Evolutionary conservation across 2,329 filamentous ascomycete genomes (phyloP), one percentile per base, ranked within the genome.

Genomic region (Paecilomyces sp.): DNA sequence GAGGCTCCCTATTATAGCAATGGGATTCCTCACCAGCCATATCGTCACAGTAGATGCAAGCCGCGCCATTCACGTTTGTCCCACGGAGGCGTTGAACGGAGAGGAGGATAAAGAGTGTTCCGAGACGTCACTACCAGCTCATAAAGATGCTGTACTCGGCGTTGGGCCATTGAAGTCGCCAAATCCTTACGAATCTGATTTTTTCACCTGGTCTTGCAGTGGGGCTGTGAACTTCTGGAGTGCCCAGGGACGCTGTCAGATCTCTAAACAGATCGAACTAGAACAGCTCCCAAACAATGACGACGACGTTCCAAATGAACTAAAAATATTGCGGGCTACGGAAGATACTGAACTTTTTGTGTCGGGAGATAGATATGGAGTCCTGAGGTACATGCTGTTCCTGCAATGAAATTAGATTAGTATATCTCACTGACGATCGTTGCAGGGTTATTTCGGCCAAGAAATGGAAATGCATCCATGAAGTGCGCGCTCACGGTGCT

Each of bases 161-260:
- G 87, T 97, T 1, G 83, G 87, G 57, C 74, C 86, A 0, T 76
- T 97, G 3, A 73, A 81, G 2, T 78, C 78, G 24, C 81, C 85
- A 0, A 89, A 90, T 60, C 71, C 79, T 3, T 75, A 85, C 25
- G 80, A 83, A 24, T 87, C 91, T 0, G 83, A 87, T 8, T 97
- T 97, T 69, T 87, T 92, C 64, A 97, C 92, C 0, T 99, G 92
- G 90, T 92, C 93, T 1, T 85, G 84, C 24, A 87, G 87, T 57
- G 94, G 94, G 4, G 86, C 84, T 15, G 83, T 97, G 56, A 84
- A 90, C 25, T 89, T 96, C 66, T 99, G 94, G 94, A 84, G 87
- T 66, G 72, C 86, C 13, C 82, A 90, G 55, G 94, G 93, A 24
- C 82, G 80, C 57, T 84, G 88, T 62, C 86, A 84, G 65, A 81